Evolutionary conservation across 768 basidiomycete species (phyloP).

Genomic region (Russula griseocarnosa): DNA sequence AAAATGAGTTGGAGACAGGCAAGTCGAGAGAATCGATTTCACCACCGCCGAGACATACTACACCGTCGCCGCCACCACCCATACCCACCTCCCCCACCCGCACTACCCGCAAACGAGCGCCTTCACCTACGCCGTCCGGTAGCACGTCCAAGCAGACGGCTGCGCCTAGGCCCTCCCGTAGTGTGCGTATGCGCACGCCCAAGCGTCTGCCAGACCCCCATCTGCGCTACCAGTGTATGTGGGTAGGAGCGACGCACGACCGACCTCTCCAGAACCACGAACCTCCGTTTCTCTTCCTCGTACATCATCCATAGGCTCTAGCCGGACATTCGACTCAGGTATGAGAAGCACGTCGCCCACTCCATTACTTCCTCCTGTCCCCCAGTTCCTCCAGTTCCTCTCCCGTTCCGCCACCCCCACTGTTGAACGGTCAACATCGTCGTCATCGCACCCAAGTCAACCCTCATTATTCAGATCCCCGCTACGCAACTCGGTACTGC

Average conservation of each 20-base stretch:
- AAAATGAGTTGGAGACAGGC: background rate
- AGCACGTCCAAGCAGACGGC: background rate
- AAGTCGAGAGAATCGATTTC: background rate
- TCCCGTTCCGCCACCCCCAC: background rate
- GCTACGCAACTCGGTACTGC: constrained; percentile 14
- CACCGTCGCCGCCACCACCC: too few relatives aligned
- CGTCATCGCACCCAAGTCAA: background rate
- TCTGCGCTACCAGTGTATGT: background rate
- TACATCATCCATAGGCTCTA: background rate
- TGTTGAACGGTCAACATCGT: background rate
- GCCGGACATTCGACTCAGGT: background rate
- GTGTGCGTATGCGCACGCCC: constrained; percentile 4
- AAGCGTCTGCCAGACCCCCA: background rate
- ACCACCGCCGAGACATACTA: background rate
- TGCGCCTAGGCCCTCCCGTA: background rate
- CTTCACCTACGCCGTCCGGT: background rate
- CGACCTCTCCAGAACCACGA: background rate
- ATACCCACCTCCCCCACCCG: background rate
- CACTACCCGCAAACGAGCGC: background rate
- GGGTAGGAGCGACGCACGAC: background rate
- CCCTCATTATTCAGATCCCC: background rate
- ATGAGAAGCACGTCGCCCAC: background rate
- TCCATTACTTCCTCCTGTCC: background rate
- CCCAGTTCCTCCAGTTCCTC: background rate
- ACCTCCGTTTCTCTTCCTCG: background rate